Base-by-base conservation (phyloP, 176 grass and related monocot genomes). In the Leersia perrieri region DNA sequence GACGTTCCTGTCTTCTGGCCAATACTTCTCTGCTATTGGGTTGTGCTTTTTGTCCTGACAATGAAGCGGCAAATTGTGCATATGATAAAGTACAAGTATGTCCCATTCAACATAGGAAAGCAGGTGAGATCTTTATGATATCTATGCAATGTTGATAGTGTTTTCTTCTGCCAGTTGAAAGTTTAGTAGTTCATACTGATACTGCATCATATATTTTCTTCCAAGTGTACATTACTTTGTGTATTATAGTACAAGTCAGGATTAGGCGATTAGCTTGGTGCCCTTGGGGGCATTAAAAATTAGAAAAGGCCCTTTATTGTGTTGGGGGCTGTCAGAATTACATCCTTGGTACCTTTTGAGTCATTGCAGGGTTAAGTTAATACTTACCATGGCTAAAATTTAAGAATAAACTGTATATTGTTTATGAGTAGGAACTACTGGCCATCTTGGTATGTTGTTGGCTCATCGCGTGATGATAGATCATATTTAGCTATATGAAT, bases 1-100 rank as follows among this genome's bases (percentile, higher is more conserved):
- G 93, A 92, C n/a, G 93, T 95, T 73, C 93, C 93, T 47, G 90
- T 95, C 63, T 95, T 92, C 90, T 95, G 90, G 93, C 93, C 93
- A 70, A 95, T 95, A 69, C 90, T 95, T 53, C 84, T 95, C 22
- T 95, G 85, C 33, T 95, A 95, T 2, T 95, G 93, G 93, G 71
- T 92, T 60, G 93, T 95, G 69, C 93, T 95, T 38, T 92, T 95
- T 80, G 74, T 90, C 62, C 82, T 95, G 57, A 95, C 93, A 60
- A 95, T 92, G 93, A 95, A 92, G 71, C 93, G 93, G 1, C 93
- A 95, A 33, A 95, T 95, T 87, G 14, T 92, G 47, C 93, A 95
- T 76, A 95, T 95, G 93, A 42, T 95, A 70, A 95, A 92, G 67
- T 95, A 92, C 84, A 95, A 92, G 39, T 95, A 95, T 84, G 87